These are phyloP conservation scores for Suhomyces chickasaworum DNA, from an alignment of 1,139 yeast genomes.

Conservation along the genomic window DNA sequence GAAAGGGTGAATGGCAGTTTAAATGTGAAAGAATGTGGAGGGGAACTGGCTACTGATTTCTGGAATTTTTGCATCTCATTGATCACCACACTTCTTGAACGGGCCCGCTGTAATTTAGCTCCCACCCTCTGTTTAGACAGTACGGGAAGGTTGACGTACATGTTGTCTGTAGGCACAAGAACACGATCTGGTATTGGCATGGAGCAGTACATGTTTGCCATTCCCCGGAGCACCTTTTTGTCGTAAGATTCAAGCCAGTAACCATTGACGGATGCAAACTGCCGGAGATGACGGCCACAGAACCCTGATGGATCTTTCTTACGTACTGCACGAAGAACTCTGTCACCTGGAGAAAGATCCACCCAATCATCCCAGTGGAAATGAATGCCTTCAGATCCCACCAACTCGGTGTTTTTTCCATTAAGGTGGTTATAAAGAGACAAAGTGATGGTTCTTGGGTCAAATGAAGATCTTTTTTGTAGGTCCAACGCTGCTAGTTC, in stretches of 20 bases:
- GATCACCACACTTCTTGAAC: conserved; percentile 3
- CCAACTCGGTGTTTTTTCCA: conserved; percentile 12
- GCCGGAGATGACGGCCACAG: conserved; percentile 26
- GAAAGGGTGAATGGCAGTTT: conserved; percentile 15
- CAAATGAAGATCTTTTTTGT: conserved; percentile 27
- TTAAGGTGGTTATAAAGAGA: conserved; percentile 24
- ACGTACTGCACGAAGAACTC: conserved; percentile 24
- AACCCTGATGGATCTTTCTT: conserved; percentile 24
- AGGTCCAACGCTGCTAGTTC: conserved; percentile 28
- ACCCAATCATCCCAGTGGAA: conserved; percentile 52
- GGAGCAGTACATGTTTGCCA: conserved; percentile 38
- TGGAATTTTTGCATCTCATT: conserved; percentile 6
- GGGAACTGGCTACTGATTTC: background rate
- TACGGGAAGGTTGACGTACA: conserved; percentile 35
- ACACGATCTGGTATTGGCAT: conserved; percentile 35
- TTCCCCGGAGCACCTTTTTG: conserved; percentile 38
- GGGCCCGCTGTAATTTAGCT: conserved; percentile 4
- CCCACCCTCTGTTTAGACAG: conserved; percentile 31
- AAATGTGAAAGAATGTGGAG: conserved; percentile 13
- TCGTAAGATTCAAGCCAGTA: conserved; percentile 39
- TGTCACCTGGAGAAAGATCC: conserved; percentile 32
- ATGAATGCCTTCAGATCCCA: conserved; percentile 25
- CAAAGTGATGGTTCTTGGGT: conserved; percentile 32
- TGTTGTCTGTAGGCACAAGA: conserved; percentile 29
- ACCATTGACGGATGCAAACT: conserved; percentile 35